Conservation (phyloP, 306 rosid species). For the Dalbergia cultrata region DNA sequence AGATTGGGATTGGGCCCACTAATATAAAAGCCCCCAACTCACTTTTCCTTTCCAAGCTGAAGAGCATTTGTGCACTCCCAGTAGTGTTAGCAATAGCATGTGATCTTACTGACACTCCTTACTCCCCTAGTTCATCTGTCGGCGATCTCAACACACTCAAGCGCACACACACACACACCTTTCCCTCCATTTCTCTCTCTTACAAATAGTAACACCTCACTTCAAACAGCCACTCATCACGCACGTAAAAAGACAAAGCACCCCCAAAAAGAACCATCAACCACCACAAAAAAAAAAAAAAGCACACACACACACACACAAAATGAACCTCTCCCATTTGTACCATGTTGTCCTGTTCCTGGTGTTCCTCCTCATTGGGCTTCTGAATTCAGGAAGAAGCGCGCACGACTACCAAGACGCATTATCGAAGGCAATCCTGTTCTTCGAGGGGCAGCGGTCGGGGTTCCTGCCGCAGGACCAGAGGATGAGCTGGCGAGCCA, state of each 20-base stretch:
- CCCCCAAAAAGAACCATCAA: no score
- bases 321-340: neutral
- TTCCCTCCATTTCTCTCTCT: neutral
- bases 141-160: neutral
- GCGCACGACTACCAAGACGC: conserved; percentile 80
- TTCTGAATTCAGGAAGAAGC: neutral
- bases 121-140: neutral
- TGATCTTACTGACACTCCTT: conserved; percentile 22
- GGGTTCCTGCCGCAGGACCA: conserved; percentile 77
- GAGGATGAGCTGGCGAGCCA: conserved; percentile 64
- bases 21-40: neutral
- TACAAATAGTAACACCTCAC: conserved; percentile 24
- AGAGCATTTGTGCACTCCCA: neutral
- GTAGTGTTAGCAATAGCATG: neutral
- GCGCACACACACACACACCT: neutral
- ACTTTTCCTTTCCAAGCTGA: neutral
- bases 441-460: conserved; percentile 90
- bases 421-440: conserved; percentile 68
- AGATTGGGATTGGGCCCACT: neutral
- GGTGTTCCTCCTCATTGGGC: neutral
- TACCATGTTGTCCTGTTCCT: neutral
- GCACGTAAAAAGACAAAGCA: no score
- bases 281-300: neutral
- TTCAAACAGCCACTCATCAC: neutral
- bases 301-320: neutral